A percentile compares a stretch with the other conserved stretches of the same genome.
Evolutionary conservation across 2,329 filamentous ascomycete genomes (phyloP).

Genomic region (Aspergillus fischeri): DNA sequence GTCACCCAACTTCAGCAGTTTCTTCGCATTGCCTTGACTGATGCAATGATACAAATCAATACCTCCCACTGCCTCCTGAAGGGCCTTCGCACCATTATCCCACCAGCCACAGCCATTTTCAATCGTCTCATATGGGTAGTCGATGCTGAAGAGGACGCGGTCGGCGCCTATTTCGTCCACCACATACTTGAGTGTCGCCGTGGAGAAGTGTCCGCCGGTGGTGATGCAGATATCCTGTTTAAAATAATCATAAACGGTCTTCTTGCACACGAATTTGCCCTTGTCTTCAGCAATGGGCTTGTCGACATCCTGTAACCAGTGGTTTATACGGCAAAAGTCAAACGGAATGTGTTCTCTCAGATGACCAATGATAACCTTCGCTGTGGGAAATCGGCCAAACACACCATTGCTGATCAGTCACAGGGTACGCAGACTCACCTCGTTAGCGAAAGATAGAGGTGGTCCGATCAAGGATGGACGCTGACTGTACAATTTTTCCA

Average conservation of each 20-base stretch:
- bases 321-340: conserved; percentile 39
- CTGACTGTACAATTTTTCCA: conserved; percentile 50
- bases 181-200: conserved; percentile 25
- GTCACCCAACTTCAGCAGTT: conserved; percentile 26
- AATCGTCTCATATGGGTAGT: conserved; percentile 28
- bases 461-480: conserved; percentile 55
- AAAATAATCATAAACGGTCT: conserved; percentile 34
- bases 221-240: conserved; percentile 31
- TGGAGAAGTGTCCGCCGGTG: conserved; percentile 32
- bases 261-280: conserved; percentile 25
- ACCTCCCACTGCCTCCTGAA: conserved; percentile 13
- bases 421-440: conserved; percentile 52
- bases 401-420: conserved; percentile 43
- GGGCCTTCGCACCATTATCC: conserved; percentile 19
- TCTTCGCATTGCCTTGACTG: conserved; percentile 39
- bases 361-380: conserved; percentile 42
- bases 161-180: conserved; percentile 24
- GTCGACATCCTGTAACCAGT: conserved; percentile 25
- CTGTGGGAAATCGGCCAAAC: conserved; percentile 41
- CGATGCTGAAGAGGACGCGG: conserved; percentile 29
- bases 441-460: conserved; percentile 53
- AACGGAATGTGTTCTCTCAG: conserved; percentile 43
- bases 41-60: conserved; percentile 31
- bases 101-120: conserved; percentile 36
- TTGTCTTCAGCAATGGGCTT: conserved; percentile 14